A percentile compares a stretch with the other conserved stretches of the same genome.
Evolutionary conservation across 257 asterid genomes (phyloP).

Genomic region (Perilla frutescens): DNA sequence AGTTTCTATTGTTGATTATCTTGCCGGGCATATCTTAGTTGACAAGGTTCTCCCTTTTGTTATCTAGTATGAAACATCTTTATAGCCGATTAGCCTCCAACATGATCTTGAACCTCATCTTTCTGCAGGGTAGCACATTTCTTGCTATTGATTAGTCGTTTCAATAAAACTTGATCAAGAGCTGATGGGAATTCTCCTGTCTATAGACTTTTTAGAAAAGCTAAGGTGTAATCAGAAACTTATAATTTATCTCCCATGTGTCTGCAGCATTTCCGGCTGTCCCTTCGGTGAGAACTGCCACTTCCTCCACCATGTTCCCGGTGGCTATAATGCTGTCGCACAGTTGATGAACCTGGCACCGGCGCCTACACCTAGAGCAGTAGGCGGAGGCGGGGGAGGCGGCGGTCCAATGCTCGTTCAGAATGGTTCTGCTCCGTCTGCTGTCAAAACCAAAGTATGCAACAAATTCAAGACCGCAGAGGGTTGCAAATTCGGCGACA

Average conservation of each 20-base stretch:
- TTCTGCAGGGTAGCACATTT: neutral
- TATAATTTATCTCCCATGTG: conserved; percentile 13
- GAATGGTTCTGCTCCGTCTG: conserved; percentile 59
- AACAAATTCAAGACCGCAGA: conserved; percentile 75
- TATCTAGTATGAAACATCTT: too few relatives aligned
- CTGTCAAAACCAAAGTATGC: conserved; percentile 76
- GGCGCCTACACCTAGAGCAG: conserved; percentile 57
- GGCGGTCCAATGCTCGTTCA: conserved; percentile 44
- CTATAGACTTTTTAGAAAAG: neutral
- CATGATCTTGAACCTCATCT: neutral
- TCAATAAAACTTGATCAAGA: neutral
- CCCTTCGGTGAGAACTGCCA: conserved; percentile 85
- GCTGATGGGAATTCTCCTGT: neutral
- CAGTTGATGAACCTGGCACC: conserved; percentile 84
- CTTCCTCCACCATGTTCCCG: conserved; percentile 87
- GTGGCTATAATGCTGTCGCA: conserved; percentile 87
- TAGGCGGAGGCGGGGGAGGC: conserved; percentile 29
- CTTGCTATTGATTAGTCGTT: neutral
- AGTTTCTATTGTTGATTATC: neutral
- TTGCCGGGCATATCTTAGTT: neutral
- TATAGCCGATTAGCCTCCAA: too few relatives aligned
- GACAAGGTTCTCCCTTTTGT: neutral
- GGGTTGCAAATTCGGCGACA: conserved; percentile 92
- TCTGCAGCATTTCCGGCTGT: conserved; percentile 69
- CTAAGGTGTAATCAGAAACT: neutral